These are phyloP conservation scores for Boeremia lycopersici DNA, from an alignment of 2,329 filamentous ascomycete genomes.

Conservation along the genomic window DNA sequence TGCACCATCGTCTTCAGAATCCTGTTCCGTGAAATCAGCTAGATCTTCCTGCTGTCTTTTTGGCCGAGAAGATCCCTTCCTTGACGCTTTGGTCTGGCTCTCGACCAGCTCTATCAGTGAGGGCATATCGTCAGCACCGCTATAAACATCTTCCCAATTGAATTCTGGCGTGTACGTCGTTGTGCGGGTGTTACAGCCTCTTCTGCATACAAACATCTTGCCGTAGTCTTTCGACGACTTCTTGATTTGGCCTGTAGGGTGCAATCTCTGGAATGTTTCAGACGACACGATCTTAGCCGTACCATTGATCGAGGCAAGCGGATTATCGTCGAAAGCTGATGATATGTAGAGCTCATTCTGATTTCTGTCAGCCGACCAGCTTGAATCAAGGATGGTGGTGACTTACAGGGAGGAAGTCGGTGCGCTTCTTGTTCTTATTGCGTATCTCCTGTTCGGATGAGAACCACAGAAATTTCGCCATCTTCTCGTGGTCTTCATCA, in stretches of 20 bases:
- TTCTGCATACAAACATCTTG: conserved; percentile 87
- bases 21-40: conserved; percentile 53
- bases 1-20: conserved; percentile 49
- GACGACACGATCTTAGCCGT: conserved; percentile 81
- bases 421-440: conserved; percentile 80
- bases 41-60: conserved; percentile 44
- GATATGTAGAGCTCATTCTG: conserved; percentile 93
- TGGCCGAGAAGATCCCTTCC: conserved; percentile 54
- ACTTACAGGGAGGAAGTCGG: conserved; percentile 73
- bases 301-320: conserved; percentile 86
- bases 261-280: conserved; percentile 68
- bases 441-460: conserved; percentile 87
- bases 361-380: conserved; percentile 20
- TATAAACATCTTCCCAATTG: conserved; percentile 84
- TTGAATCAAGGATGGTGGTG: neutral
- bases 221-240: conserved; percentile 75
- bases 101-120: conserved; percentile 71
- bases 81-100: conserved; percentile 73
- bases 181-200: conserved; percentile 87
- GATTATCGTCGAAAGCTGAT: conserved; percentile 83
- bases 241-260: conserved; percentile 77
- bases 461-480: conserved; percentile 94
- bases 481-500: conserved; percentile 64
- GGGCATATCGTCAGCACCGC: conserved; percentile 69
- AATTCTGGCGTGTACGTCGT: conserved; percentile 93